These are phyloP conservation scores for Botryotinia narcissicola DNA, from an alignment of 2,329 filamentous ascomycete genomes.

Conservation along the genomic window DNA sequence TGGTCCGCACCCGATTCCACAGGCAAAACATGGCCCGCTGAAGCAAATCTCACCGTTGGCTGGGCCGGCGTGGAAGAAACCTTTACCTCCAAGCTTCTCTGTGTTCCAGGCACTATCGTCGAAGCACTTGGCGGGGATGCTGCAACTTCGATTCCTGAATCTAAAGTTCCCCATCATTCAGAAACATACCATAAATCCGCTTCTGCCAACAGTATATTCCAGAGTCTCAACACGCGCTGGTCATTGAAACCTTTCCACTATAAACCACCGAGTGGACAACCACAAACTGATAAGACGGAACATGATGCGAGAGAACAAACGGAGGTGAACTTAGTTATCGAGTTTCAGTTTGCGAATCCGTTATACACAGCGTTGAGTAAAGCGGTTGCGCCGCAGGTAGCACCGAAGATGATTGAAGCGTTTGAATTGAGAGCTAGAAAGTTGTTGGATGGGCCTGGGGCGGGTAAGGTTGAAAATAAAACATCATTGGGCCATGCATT, in stretches of 20 bases:
- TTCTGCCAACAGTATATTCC: constrained; percentile 56
- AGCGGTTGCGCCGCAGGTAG: constrained; percentile 79
- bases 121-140: constrained; percentile 71
- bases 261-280: constrained; percentile 44
- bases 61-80: constrained; percentile 81
- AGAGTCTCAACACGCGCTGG: constrained; percentile 69
- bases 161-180: constrained; percentile 44
- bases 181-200: constrained; percentile 39
- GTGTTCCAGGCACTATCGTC: constrained; percentile 68
- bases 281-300: constrained; percentile 33
- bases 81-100: constrained; percentile 78
- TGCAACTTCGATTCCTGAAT: constrained; percentile 44
- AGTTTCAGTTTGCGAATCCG: constrained; percentile 86
- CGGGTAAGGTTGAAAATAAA: constrained; percentile 14
- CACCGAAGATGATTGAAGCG: constrained; percentile 84
- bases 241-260: constrained; percentile 53
- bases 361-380: constrained; percentile 79
- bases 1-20: constrained; percentile 59
- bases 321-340: constrained; percentile 71
- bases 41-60: constrained; percentile 78
- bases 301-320: constrained; percentile 51
- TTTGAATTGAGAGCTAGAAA: constrained; percentile 78
- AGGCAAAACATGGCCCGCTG: constrained; percentile 60
- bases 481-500: constrained; percentile 13
- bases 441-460: constrained; percentile 44